Evolutionary conservation across 352 stramenopile genomes (phyloP).

Genomic region (Globisporangium solare): DNA sequence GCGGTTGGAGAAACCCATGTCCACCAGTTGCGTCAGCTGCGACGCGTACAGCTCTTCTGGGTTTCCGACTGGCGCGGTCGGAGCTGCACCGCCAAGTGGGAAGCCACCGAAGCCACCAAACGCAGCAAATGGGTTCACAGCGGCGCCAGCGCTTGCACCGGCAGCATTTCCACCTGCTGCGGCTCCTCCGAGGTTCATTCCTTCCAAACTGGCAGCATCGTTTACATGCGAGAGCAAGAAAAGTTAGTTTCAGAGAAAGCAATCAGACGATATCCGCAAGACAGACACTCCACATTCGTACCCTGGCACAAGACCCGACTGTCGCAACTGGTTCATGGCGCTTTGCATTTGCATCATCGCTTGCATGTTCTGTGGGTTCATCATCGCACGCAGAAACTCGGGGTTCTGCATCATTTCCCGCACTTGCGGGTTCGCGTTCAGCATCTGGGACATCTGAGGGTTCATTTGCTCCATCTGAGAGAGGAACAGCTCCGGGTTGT

Average conservation of each 20-base stretch:
- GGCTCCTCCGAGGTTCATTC: conserved; percentile 33
- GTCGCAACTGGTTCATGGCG: conserved; percentile 81
- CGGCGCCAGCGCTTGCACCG: conserved; percentile 13
- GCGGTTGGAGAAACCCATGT: conserved; percentile 90
- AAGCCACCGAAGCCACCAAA: conserved; percentile 37
- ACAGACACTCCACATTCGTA: conserved; percentile 24
- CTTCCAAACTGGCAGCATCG: conserved; percentile 36
- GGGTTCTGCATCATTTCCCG: conserved; percentile 89
- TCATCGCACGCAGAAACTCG: conserved; percentile 76
- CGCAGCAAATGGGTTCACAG: conserved; percentile 48
- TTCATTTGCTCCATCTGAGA: conserved; percentile 87
- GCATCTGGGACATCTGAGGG: conserved; percentile 82
- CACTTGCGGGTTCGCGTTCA: conserved; percentile 87
- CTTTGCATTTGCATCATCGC: conserved; percentile 90
- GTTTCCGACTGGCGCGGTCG: conserved; percentile 49
- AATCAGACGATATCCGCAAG: not conserved
- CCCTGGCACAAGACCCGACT: conserved; percentile 62
- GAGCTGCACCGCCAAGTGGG: conserved; percentile 17
- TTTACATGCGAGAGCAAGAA: conserved; percentile 3
- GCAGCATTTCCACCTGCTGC: conserved; percentile 6
- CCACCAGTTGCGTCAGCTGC: conserved; percentile 85
- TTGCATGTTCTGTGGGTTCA: conserved; percentile 89
- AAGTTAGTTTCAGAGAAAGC: not conserved
- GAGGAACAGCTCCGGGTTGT: conserved; percentile 76
- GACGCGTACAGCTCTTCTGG: conserved; percentile 82